Evolutionary conservation across 768 basidiomycete genomes (phyloP), one percentile per base, ranked within the genome.

Genomic region (Boletus vinaceobasis): DNA sequence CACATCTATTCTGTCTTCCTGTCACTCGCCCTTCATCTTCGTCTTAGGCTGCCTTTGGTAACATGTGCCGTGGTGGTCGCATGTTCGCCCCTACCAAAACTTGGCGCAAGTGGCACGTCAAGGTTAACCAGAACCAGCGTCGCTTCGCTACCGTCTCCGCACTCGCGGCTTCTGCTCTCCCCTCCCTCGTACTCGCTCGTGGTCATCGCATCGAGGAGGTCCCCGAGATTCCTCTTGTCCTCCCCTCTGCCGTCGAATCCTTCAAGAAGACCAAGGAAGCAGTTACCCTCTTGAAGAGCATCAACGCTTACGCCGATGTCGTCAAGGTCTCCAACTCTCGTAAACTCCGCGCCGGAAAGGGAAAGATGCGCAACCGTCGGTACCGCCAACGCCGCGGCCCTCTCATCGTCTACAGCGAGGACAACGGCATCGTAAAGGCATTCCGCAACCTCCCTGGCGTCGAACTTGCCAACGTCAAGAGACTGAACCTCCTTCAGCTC

Each of bases 31-130:
- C 51, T 13, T 48, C 44, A 65, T 38, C 55, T 36, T 44, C 13
- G 23, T 15, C 35, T 26, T 52, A 96, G 88, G 97, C 93, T 73
- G 97, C 97, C 32, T 98, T 98, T 79, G 97, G 97, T 70, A 98
- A 98, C 89, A 98, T 99, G 97, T 98, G 96, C 83, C 91, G 97
- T 75, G 96, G 97, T 71, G 97, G 97, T 80, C 93, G 97, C 72
- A 98, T 99, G 97, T 98, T 99, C 77, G 96, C 96, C 29, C 97
- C 97, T 17, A 98, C 96, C 78, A 98, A 97, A 82, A 91, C 86
- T 71, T 98, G 95, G 96, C 89, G 96, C 77, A 95, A 87, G 75
- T 99, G 97, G 97, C 97, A 99, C 79, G 90, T 98, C 80, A 99
- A 98, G 81, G 91, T 98, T 58, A 95, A 95, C 87, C 91, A 94